Percentiles rank a stretch among this genome's conserved stretches.
phyloP scores from a whole-genome alignment of 176 grass and related monocot genomes.

The Bothriochloa decipiens region DNA sequence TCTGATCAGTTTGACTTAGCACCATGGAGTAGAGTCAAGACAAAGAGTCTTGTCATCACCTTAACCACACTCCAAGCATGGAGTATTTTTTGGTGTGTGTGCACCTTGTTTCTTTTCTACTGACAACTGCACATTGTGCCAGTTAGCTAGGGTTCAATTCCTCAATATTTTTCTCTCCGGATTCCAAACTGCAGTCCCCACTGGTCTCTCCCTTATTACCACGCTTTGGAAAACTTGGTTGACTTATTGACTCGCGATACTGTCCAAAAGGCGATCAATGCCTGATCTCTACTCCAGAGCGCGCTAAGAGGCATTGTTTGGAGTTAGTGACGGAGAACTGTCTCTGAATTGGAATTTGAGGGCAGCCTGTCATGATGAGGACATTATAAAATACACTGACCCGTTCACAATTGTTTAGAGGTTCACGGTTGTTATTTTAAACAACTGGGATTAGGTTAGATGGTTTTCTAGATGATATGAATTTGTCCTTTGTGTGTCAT shows the following conservation, averaged over 20 bases:
- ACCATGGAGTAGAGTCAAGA: conserved; percentile 35
- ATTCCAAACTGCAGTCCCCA: conserved; percentile 24
- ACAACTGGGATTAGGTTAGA: conserved; percentile 37
- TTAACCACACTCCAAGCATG: conserved; percentile 38
- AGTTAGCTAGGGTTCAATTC: conserved; percentile 32
- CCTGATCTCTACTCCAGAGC: conserved; percentile 34
- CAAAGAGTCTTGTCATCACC: conserved; percentile 50
- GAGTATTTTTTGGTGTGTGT: conserved; percentile 52
- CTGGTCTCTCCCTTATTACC: conserved; percentile 43
- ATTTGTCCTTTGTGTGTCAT: conserved; percentile 47
- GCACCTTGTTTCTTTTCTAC: conserved; percentile 64
- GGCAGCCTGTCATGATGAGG: conserved; percentile 40
- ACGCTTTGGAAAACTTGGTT: conserved; percentile 34
- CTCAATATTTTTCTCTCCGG: neutral
- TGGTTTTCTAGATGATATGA: conserved; percentile 42
- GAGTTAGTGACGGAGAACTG: conserved; percentile 46
- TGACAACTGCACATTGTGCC: conserved; percentile 52
- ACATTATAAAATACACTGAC: conserved; percentile 35
- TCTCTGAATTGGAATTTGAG: conserved; percentile 54
- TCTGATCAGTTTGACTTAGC: conserved; percentile 56
- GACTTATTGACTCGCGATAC: conserved; percentile 51
- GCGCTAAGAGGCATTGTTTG: conserved; percentile 46
- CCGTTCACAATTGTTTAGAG: conserved; percentile 22
- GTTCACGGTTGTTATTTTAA: conserved; percentile 27
- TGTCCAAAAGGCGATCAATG: conserved; percentile 39